Percentiles rank a stretch among this genome's conserved stretches.
Evolutionary conservation across 495 filamentous ascomycete species (phyloP).

Genomic region (Podospora bellae-mahoneyi): DNA sequence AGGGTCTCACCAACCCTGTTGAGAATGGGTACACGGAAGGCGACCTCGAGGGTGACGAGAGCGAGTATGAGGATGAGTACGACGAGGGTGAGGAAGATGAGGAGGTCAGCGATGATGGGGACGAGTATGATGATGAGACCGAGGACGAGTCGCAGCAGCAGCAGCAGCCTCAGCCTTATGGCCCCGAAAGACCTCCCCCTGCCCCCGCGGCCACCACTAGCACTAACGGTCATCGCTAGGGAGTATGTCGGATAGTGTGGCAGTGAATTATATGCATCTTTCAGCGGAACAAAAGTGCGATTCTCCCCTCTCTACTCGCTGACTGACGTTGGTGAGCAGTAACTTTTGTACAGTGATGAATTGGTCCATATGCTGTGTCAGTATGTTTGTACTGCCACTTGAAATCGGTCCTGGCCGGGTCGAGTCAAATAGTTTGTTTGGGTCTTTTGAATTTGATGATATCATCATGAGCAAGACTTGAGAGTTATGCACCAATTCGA

Average conservation of each 20-base stretch:
- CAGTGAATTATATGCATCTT: not conserved
- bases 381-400: not conserved
- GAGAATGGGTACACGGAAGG: slow-evolving; percentile 50
- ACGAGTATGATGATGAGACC: slow-evolving; percentile 64
- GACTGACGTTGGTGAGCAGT: not conserved
- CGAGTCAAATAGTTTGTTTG: not conserved
- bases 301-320: not conserved
- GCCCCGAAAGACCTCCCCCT: slow-evolving; percentile 55
- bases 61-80: slow-evolving; percentile 76
- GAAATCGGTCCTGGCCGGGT: not conserved
- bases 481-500: not conserved
- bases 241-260: not conserved
- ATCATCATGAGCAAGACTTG: not conserved
- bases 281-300: not conserved
- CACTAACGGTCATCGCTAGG: slow-evolving; percentile 31
- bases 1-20: slow-evolving; percentile 53
- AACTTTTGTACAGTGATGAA: no score
- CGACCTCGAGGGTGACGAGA: slow-evolving; percentile 64
- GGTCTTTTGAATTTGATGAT: not conserved
- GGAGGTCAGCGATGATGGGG: slow-evolving; percentile 46
- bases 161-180: slow-evolving; percentile 49
- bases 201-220: slow-evolving; percentile 44
- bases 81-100: slow-evolving; percentile 48
- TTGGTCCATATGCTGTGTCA: not conserved
- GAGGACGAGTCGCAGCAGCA: slow-evolving; percentile 54